Base-by-base conservation (phyloP, 2,329 filamentous ascomycete genomes). In the Didymella arachidicola region DNA sequence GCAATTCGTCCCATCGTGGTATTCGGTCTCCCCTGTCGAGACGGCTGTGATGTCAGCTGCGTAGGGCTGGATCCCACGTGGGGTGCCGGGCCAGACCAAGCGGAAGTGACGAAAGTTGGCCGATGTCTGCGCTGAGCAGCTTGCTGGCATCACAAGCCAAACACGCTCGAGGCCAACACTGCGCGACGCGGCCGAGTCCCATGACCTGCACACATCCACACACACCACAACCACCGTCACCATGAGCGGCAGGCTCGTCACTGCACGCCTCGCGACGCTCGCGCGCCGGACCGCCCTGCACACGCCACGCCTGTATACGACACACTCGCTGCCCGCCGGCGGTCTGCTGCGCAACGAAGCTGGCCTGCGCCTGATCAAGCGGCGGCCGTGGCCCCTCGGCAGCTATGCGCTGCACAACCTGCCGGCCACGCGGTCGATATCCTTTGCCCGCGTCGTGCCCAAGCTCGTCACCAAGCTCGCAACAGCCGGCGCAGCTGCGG, bases 381-480 rank as follows among this genome's bases (percentile, higher is more conserved):
- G 84, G 54, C 86, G 89, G 61, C 83, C 88, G 76, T 95, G 91
- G 89, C 89, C 91, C n/a, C 82, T 88, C 12, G 90, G 90, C 36
- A 79, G 84, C 49, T 95, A 92, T 72, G 85, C 89, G 22, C 92
- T 97, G 67, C 93, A 97, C 78, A 96, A 97, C 81, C 79, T 89
- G 22, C 84, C 86, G 51, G 84, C 85, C 16, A 83, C 87, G 41
- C 82, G 87, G 51, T 83, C 83, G 53, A 86, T 89, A 47, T 89
- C 87, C n/a, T 89, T 90, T 71, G 82, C 82, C n/a, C 80, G 87
- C 43, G 81, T 83, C 12, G 81, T 99, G 30, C 96, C 96, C 2
- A 94, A 92, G 75, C 83, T 99, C 49, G 88, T 95, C n/a, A 79
- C 95, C 72, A 99, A 97, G 81, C 89, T 99, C 68, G 85, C 89